Base-by-base conservation (phyloP, 2,329 filamentous ascomycete genomes). In the Amylocarpus encephaloides region DNA sequence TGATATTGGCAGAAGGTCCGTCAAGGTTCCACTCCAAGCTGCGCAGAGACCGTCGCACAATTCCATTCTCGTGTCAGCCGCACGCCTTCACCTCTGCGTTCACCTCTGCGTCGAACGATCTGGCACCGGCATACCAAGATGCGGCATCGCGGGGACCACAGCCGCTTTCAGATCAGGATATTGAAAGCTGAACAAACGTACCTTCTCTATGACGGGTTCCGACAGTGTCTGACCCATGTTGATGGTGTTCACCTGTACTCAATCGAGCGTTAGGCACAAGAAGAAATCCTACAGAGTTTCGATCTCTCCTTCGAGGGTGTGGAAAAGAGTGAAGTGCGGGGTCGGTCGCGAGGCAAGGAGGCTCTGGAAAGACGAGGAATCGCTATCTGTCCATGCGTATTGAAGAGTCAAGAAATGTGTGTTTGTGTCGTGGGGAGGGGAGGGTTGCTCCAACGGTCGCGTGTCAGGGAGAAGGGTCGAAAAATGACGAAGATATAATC, bases 121-220 rank as follows among this genome's bases (percentile, higher is more conserved):
- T n/a, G n/a, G n/a, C 22, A 26, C 22, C 7, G 4, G 4, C 22
- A 26, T 7, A 26, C 22, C 4, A 26, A 26, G 19, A 15, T 19
- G 32, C 7, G 33, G 32, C 22, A 40, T 39, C 22, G 45, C 34
- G 32, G 42, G 43, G 33, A 15, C 15, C 19, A 10, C 13, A 5
- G 34, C 42, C 19, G 39, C 38, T 34, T 13, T 39, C 39, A 36
- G 34, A 48, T 47, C 40, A 51, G 22, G 46, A 44, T 26, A 16
- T 16, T 13, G 13, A 48, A 52, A 49, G 42, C 48, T 45, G 39
- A 49, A 36, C 41, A 49, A 52, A 71, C 80, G 70, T 80, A 98
- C 93, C 91, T 98, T 98, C 70, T 97, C 93, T 71, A 95, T 87
- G 67, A 98, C 91, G 66, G 93, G 93, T 79, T 98, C 93, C 67